Base-by-base conservation (phyloP, 257 asterid genomes). In the Gentiana straminea region DNA sequence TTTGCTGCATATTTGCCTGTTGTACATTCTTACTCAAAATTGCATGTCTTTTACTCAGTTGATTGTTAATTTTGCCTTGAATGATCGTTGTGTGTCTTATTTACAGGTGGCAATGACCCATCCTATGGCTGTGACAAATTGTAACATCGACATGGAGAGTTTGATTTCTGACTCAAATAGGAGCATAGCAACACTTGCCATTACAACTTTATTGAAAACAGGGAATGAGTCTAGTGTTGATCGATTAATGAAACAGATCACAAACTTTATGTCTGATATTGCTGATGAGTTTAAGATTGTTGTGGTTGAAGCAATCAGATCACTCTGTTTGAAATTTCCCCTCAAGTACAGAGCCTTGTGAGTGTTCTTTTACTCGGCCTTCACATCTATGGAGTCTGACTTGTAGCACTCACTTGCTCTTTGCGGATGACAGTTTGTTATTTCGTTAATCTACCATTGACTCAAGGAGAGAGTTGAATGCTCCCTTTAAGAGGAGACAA, bases 261-360 rank as follows among this genome's bases (percentile, higher is more conserved):
- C 97, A 33, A 86, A 75, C 59, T 89, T 89, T 66, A 89, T 89
- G 97, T 89, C 97, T 46, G 97, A 89, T 67, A 89, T 89, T 71
- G 97, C 97, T 44, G 97, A 89, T 67, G 97, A 89, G 75, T 86
- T 89, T 80, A 86, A 89, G 79, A 86, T 89, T 73, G 97, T 89
- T 59, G 97, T 89, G 73, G 97, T 89, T 36, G 97, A 89, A 51
- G 97, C 95, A 58, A 89, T 89, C 63, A 80, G 94, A 70, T 89
- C 97, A 39, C 68, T 89, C 76, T 89, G 97, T 75, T 76, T 89
- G 79, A 89, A 89, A 73, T 86, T 89, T 68, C 97, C 97, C 39
- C 92, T 89, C 52, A 89, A 89, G 73, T 83, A 80, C 84, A 78
- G 95, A 89, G 75, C 97, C 49, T 75, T 89, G 97, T 89, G 70